Base-by-base conservation (phyloP, 345 rosid genomes). In the Populus tremula region DNA sequence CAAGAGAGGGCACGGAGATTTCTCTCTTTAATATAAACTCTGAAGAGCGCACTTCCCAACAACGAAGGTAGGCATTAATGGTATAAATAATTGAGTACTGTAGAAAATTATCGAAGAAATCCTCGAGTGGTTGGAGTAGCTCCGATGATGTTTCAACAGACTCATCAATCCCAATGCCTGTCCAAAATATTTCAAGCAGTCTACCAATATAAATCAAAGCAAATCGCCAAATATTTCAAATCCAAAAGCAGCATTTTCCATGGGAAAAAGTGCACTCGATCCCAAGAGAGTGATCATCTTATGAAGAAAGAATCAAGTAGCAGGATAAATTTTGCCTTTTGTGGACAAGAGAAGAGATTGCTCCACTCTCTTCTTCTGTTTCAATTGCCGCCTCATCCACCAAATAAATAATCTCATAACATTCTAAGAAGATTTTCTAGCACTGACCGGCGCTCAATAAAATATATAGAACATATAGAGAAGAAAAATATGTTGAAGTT, bases 361-460 rank as follows among this genome's bases (percentile, higher is more conserved):
- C 74, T 86, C 97, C 96, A 82, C 83, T 90, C 89, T 95, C 98
- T 86, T 95, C 90, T 16, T 75, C 74, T 38, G 92, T 92, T 87
- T 91, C 93, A 81, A 95, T 87, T 70, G 87, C 91, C 77, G 84
- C 67, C 83, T 90, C 97, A 78, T 93, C 93, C 91, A 95, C 99
- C 99, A 92, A 33, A 62, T 56, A 66, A 38, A 80, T 38, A 41
- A 69, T 25, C 9, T 17, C 8, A 8, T 70, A 53, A 13, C 38
- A 78, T 50, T 31, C 16, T 25, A 41, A 67, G 53, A 56, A 31
- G 23, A 77, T 25, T 5, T 39, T n/a, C 36, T 63, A 41, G 35
- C 27, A 56, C 56, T 33, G 21, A 36, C 27, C 16, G 6, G 45
- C 10, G n/a, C n/a, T 38, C 11, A 68, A 68, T 38, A 67, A 35